Conservation (phyloP, 2,329 filamentous ascomycete species). For the Sporothrix protearum region DNA sequence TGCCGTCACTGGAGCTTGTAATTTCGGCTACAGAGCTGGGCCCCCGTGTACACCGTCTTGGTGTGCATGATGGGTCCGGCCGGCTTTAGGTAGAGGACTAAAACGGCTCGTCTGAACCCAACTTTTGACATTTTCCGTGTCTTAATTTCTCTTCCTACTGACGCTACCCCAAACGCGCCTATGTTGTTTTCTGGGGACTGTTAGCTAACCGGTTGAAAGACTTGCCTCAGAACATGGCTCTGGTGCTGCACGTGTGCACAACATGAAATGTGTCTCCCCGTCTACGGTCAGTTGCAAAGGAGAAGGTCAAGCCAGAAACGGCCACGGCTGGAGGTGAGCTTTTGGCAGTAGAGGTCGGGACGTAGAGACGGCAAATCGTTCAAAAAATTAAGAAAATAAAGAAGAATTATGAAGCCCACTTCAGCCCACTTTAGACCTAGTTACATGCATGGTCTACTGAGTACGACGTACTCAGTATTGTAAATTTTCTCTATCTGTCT, state of each 20-base stretch:
- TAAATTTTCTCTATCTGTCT: background rate
- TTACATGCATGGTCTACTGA: background rate
- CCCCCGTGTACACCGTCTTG: constrained; percentile 56
- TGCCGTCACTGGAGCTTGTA: constrained; percentile 40
- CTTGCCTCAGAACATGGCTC: background rate
- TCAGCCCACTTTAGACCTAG: background rate
- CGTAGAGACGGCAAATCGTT: background rate
- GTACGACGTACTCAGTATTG: background rate
- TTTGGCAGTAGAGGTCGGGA: background rate
- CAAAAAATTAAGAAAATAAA: background rate
- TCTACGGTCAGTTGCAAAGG: background rate
- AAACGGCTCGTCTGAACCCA: constrained; percentile 39
- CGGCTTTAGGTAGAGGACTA: constrained; percentile 39
- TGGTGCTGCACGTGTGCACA: background rate
- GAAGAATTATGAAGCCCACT: background rate
- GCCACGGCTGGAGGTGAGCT: background rate
- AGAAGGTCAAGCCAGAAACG: background rate
- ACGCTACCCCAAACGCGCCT: background rate
- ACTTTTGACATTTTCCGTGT: background rate
- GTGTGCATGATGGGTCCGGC: constrained; percentile 34
- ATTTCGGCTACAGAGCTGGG: constrained; percentile 57
- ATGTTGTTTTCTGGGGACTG: background rate
- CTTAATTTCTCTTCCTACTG: background rate
- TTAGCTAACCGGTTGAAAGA: constrained; percentile 1
- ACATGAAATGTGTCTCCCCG: background rate